Conservation (phyloP, 2,329 filamentous ascomycete genomes). For the Parascedosporium putredinis region DNA sequence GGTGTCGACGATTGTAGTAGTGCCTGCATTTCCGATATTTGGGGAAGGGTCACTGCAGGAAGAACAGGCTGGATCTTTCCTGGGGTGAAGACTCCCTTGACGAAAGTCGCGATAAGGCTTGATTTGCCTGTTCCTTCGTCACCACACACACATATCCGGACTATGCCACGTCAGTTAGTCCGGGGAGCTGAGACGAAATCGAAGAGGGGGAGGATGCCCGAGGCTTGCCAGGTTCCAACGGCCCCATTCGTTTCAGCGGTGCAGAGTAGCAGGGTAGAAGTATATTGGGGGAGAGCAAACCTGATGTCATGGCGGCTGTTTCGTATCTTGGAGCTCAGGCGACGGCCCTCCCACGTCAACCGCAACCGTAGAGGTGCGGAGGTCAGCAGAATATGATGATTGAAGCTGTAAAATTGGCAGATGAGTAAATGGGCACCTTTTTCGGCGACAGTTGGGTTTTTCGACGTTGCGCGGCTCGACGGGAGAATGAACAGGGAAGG, state of each 20-base stretch:
- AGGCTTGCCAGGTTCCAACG: no score
- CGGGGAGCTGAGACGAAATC: no score
- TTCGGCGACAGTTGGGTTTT: no score
- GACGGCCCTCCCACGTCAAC: not conserved
- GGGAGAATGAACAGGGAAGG: not conserved
- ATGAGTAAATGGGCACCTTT: no score
- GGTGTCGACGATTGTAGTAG: conserved; percentile 94
- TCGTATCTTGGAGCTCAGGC: not conserved
- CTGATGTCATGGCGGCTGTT: conserved; percentile 6
- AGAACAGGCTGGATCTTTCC: conserved; percentile 92
- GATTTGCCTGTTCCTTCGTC: conserved; percentile 95
- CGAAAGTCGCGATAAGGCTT: conserved; percentile 84
- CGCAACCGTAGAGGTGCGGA: not conserved
- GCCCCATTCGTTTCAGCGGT: no score
- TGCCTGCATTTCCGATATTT: conserved; percentile 77
- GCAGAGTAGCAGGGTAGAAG: not conserved
- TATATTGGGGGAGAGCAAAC: not conserved
- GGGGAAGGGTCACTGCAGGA: conserved; percentile 93
- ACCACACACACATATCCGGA: conserved; percentile 91
- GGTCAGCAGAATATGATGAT: no score
- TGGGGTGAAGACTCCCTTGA: conserved; percentile 93
- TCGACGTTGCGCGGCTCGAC: no score
- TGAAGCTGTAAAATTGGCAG: no score
- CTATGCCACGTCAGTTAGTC: conserved; percentile 30
- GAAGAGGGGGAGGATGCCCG: no score